Conservation (phyloP, 768 basidiomycete genomes). For the Hydnum rufescens region DNA sequence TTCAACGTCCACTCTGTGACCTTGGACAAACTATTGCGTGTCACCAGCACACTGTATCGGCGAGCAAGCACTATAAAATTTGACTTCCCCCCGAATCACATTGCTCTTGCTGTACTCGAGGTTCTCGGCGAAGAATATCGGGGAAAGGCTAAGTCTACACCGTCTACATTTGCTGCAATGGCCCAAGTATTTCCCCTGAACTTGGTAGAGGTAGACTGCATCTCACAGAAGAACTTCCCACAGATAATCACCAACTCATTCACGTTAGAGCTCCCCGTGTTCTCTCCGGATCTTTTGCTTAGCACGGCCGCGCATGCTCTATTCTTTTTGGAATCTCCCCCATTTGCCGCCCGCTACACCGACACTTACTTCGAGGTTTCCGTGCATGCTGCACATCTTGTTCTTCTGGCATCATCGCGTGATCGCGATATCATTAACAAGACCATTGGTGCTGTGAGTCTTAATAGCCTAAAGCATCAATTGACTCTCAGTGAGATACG, state of each 20-base stretch:
- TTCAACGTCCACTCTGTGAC: slow-evolving; percentile 26
- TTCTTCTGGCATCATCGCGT: neutral
- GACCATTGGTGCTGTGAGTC: neutral
- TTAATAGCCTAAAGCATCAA: neutral
- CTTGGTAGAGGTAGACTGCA: slow-evolving; percentile 12
- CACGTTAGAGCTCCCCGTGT: slow-evolving; percentile 16
- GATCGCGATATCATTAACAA: neutral
- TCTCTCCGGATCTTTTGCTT: slow-evolving; percentile 18
- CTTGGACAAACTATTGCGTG: slow-evolving; percentile 30
- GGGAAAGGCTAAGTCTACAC: slow-evolving; percentile 29
- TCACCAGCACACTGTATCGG: slow-evolving; percentile 26
- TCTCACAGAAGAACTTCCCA: slow-evolving; percentile 14
- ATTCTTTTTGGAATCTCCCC: slow-evolving; percentile 32
- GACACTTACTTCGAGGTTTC: slow-evolving; percentile 34
- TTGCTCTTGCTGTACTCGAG: slow-evolving; percentile 29
- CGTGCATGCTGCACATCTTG: neutral
- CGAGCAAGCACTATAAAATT: neutral
- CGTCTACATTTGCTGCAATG: slow-evolving; percentile 30
- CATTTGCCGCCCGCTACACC: slow-evolving; percentile 25
- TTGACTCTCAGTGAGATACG: neutral
- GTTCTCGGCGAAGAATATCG: slow-evolving; percentile 33
- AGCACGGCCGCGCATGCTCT: slow-evolving; percentile 31
- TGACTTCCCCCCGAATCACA: slow-evolving; percentile 8
- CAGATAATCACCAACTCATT: slow-evolving; percentile 2
- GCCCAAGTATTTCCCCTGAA: slow-evolving; percentile 26